Evolutionary conservation across 2,329 filamentous ascomycete species (phyloP), one percentile per base, ranked within the genome.

Genomic region (Coniochaeta ligniaria): DNA sequence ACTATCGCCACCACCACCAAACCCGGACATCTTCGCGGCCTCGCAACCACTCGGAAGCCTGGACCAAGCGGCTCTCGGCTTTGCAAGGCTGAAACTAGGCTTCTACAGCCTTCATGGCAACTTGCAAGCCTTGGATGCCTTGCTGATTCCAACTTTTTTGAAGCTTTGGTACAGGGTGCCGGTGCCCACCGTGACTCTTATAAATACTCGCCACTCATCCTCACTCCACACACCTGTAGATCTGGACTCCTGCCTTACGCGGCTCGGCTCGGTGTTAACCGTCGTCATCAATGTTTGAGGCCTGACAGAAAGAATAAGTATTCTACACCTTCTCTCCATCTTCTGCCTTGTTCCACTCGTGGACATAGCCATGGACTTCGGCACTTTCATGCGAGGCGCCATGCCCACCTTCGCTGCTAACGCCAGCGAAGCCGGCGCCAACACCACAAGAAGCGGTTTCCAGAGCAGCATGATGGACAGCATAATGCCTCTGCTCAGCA

Each of bases 401-500:
- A 47, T 69, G 58, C 68, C 67, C 33, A 62, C 64, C 12, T 59
- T 68, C 43, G 60, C n/a, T 26, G 56, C 63, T 20, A 70, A 69
- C 57, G 55, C 55, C 60, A 68, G 59, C 52, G 61, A 59, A 20
- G 52, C 28, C 17, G 54, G 55, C 50, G 62, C 60, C 62, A 66
- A 62, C 47, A 59, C 52, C 28, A 64, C 64, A 38, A 61, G 63
- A 31, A 52, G 58, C 20, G 54, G 54, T n/a, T 58, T 66, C 24
- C 62, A 62, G 8, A 57, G 64, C 3, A 70, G 69, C 60, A 67
- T 79, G 28, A 65, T 78, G 64, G 78, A 82, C 62, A 75, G 68
- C n/a, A 69, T 83, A 52, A 72, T 81, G 16, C 71, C 74, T 5
- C 74, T 80, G 0, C 71, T 81, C 4, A 26, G 31, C n/a, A 35